These are phyloP conservation scores for Sungouiozyma ichnusensis DNA, from an alignment of 805 yeast genomes.

Conservation along the genomic window DNA sequence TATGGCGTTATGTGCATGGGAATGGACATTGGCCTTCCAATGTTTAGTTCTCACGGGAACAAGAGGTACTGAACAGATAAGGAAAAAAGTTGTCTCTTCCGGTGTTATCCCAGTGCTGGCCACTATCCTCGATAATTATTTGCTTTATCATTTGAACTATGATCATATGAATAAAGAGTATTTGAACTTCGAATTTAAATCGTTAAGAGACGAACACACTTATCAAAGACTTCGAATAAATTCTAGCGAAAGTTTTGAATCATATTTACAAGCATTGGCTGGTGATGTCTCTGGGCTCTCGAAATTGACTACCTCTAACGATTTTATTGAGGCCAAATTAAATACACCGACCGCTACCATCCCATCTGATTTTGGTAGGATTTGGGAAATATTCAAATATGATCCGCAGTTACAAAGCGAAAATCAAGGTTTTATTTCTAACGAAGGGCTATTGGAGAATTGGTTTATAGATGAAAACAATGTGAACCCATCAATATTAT, in stretches of 20 bases:
- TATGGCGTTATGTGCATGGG: conserved; percentile 72
- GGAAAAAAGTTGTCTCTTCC: conserved; percentile 81
- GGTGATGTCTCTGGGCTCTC: conserved; percentile 10
- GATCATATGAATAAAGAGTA: conserved; percentile 19
- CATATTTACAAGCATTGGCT: conserved; percentile 11
- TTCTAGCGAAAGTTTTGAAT: conserved; percentile 12
- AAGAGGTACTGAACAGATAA: conserved; percentile 77
- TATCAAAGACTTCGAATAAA: conserved; percentile 12
- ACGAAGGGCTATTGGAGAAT: conserved; percentile 3
- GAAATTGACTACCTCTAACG: conserved; percentile 7
- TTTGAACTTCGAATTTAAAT: conserved; percentile 12
- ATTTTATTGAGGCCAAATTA: conserved; percentile 2
- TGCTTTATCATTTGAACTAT: conserved; percentile 32
- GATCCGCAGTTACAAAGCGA: not conserved
- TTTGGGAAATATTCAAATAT: conserved; percentile 12
- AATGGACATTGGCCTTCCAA: conserved; percentile 93
- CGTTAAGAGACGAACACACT: conserved; percentile 9
- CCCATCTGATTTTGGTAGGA: conserved; percentile 18
- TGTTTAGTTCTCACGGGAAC: conserved; percentile 87
- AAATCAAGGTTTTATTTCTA: not conserved
- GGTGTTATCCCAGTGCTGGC: conserved; percentile 87
- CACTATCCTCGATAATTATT: conserved; percentile 81
- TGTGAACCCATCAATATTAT: conserved; percentile 22
- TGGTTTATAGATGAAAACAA: conserved; percentile 10
- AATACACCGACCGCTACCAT: conserved; percentile 9